phyloP scores from a whole-genome alignment of 345 rosid species.

The Mallotus nudiflorus region DNA sequence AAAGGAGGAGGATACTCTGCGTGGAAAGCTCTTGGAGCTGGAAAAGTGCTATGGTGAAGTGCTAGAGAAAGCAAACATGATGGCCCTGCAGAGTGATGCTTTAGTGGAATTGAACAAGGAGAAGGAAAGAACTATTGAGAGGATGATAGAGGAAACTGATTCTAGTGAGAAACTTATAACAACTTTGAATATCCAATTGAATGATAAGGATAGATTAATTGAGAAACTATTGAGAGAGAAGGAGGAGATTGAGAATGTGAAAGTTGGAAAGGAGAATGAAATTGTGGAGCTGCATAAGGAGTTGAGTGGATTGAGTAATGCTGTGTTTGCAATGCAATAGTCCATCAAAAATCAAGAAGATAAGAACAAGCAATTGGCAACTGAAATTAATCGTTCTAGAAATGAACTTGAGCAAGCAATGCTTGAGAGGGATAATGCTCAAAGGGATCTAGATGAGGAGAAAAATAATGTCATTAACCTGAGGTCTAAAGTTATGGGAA shows the following conservation, averaged over 20 bases:
- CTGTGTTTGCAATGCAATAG: constrained; percentile 29
- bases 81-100: constrained; percentile 38
- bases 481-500: constrained; percentile 32
- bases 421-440: constrained; percentile 43
- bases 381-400: constrained; percentile 24
- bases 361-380: constrained; percentile 33
- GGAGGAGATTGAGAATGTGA: constrained; percentile 42
- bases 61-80: constrained; percentile 36
- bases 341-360: constrained; percentile 31
- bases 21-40: constrained; percentile 34
- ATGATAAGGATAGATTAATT: constrained; percentile 37
- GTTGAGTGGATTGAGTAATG: constrained; percentile 36
- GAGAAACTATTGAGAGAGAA: constrained; percentile 43
- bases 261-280: constrained; percentile 39
- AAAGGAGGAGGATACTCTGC: constrained; percentile 44
- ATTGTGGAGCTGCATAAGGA: constrained; percentile 41
- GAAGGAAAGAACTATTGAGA: constrained; percentile 38
- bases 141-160: constrained; percentile 32
- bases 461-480: constrained; percentile 35
- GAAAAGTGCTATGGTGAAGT: constrained; percentile 47
- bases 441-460: constrained; percentile 46
- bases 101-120: constrained; percentile 39
- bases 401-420: constrained; percentile 20
- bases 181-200: constrained; percentile 17
- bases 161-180: constrained; percentile 25